Conservation (phyloP, 83 land plant species). For the Larix sibirica region DNA sequence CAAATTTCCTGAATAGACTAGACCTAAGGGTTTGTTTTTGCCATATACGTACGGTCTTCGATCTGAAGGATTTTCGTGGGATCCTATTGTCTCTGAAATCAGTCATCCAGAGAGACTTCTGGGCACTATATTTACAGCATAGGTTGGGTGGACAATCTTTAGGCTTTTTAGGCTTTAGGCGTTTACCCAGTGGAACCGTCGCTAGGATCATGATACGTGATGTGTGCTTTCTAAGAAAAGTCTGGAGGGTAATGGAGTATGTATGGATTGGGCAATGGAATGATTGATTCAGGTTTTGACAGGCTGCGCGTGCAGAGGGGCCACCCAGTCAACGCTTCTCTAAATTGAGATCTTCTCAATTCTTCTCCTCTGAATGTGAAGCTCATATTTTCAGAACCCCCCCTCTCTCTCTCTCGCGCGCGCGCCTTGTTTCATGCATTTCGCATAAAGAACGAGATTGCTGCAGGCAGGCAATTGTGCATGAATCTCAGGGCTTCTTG, state of each 20-base stretch:
- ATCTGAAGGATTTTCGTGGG: no score
- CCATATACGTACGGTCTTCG: no score
- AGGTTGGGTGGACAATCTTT: no score
- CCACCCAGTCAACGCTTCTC: constrained; percentile 4
- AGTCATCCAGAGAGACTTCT: no score
- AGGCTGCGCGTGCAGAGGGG: not conserved
- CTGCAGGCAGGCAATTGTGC: not conserved
- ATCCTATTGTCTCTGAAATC: no score
- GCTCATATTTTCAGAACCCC: no score
- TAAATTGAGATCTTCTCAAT: not conserved
- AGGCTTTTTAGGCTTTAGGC: no score
- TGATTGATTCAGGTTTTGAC: constrained; percentile 1
- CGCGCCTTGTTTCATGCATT: not conserved
- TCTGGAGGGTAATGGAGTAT: constrained; percentile 9
- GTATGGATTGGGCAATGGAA: not conserved
- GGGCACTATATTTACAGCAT: no score
- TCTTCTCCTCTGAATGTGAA: not conserved
- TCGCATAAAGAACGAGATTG: not conserved
- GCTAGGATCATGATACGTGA: not conserved
- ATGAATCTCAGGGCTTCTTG: not conserved
- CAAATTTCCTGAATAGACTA: no score
- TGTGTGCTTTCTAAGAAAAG: not conserved
- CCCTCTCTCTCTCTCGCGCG: no score
- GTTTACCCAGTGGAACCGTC: no score
- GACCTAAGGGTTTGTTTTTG: no score